Conservation (phyloP, 345 rosid species). For the Eucalyptus cloeziana region DNA sequence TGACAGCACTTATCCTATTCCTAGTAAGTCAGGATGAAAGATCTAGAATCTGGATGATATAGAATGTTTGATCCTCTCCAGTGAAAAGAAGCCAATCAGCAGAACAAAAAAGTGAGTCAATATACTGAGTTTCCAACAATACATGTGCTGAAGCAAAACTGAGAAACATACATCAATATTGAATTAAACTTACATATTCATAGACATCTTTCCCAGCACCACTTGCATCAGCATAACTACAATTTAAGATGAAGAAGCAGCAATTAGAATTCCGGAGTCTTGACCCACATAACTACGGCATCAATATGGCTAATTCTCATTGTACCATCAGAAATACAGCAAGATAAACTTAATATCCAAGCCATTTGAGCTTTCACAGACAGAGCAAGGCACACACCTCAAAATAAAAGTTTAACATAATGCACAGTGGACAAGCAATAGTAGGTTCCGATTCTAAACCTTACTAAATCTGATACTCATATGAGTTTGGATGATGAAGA, state of each 20-base stretch:
- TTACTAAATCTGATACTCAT: background rate
- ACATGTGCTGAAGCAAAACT: background rate
- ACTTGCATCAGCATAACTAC: slow-evolving; percentile 82
- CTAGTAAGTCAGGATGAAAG: background rate
- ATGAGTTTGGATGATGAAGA: background rate
- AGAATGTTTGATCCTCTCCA: background rate
- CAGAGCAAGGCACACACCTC: background rate
- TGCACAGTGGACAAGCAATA: background rate
- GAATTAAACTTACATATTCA: slow-evolving; percentile 47
- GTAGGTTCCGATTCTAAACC: background rate
- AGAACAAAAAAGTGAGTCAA: background rate
- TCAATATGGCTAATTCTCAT: background rate
- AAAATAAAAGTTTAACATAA: background rate
- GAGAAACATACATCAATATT: background rate
- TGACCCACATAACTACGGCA: background rate
- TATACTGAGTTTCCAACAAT: background rate
- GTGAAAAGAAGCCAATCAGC: background rate
- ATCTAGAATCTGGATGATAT: background rate
- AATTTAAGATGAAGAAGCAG: background rate
- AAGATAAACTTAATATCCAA: background rate
- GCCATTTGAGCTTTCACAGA: background rate
- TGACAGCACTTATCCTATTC: background rate
- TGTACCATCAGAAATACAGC: background rate
- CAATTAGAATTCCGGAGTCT: background rate
- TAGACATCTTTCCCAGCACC: slow-evolving; percentile 89